A percentile compares a stretch with the other conserved stretches of the same genome.
Conservation (phyloP, 202 grass and related monocot species). For the Zizania palustris region DNA sequence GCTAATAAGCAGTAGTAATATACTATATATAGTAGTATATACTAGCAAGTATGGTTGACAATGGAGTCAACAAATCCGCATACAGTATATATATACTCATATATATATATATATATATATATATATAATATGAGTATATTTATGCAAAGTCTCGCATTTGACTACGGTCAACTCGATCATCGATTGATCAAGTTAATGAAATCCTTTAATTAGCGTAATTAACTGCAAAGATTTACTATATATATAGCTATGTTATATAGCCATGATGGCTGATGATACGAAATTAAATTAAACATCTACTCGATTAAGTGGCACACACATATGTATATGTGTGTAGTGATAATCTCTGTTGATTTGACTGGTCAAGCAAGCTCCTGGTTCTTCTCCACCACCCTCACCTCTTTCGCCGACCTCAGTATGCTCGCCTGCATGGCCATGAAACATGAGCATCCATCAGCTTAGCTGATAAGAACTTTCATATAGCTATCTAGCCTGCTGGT, state of each 20-base stretch:
- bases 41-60: conserved; percentile 51
- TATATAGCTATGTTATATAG: conserved; percentile 14
- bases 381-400: conserved; percentile 99
- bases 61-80: conserved; percentile 50
- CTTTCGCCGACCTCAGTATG: conserved; percentile 72
- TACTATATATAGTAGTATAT: conserved; percentile 18
- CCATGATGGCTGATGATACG: conserved; percentile 35
- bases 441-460: background rate
- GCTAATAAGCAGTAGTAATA: background rate
- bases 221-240: conserved; percentile 20
- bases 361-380: conserved; percentile 92
- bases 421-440: conserved; percentile 51
- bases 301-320: background rate
- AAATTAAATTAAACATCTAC: conserved; percentile 40
- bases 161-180: conserved; percentile 30
- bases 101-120: too few relatives aligned
- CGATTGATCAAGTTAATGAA: conserved; percentile 23
- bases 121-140: background rate
- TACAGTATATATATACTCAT: background rate
- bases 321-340: conserved; percentile 32
- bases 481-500: background rate
- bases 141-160: conserved; percentile 19
- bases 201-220: conserved; percentile 30
- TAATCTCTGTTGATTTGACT: conserved; percentile 26
- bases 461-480: background rate